These are phyloP conservation scores for Haplosporangium sp. DNA, from an alignment of 371 early-diverging fungal genomes.

Conservation along the genomic window DNA sequence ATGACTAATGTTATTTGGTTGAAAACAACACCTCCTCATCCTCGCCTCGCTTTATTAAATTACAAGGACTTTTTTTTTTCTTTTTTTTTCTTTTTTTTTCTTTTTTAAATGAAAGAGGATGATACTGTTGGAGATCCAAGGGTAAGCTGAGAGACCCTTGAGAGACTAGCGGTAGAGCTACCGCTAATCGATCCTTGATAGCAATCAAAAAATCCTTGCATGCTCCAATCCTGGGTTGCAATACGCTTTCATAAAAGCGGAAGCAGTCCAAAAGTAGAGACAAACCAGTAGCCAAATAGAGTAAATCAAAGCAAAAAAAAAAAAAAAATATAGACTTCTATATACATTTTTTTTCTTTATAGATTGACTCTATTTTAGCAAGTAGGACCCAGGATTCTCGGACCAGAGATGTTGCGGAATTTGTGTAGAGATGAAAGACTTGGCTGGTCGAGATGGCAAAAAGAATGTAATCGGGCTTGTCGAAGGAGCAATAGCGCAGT, in stretches of 20 bases:
- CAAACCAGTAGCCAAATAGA: constrained; percentile 3
- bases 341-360: background rate
- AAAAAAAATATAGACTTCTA: background rate
- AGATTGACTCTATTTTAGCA: background rate
- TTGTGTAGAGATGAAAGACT: background rate
- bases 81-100: constrained; percentile 15
- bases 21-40: constrained; percentile 49
- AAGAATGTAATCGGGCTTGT: background rate
- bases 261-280: constrained; percentile 5
- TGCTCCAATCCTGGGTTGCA: background rate
- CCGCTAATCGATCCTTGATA: constrained; percentile 3
- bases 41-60: constrained; percentile 54
- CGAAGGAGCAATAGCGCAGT: background rate
- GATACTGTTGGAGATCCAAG: constrained; percentile 7
- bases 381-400: constrained; percentile 1
- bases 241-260: background rate
- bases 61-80: constrained; percentile 34
- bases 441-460: background rate
- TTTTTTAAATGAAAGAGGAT: constrained; percentile 30
- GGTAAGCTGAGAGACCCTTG: background rate
- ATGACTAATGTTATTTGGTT: constrained; percentile 22
- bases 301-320: background rate
- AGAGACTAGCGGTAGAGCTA: background rate
- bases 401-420: background rate
- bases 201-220: constrained; percentile 3